Evolutionary conservation across 2,329 filamentous ascomycete species (phyloP), one percentile per base, ranked within the genome.

Genomic region (Trichothecium sympodiale): DNA sequence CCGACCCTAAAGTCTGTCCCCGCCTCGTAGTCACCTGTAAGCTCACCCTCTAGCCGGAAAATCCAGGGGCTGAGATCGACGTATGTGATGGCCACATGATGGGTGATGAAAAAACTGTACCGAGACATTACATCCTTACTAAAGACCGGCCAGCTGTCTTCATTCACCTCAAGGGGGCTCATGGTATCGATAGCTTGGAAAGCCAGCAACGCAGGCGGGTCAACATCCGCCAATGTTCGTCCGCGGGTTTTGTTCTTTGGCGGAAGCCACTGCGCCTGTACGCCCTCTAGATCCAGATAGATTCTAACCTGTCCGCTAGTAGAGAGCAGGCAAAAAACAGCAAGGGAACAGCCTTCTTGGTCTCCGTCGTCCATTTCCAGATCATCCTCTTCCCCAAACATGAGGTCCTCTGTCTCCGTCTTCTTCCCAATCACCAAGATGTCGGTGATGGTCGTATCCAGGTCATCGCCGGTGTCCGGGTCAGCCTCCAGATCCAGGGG

Each of bases 211-310:
- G 66, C 61, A 3, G 70, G 69, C 3, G 61, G 50, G 1, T 62
- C 57, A 2, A 52, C 44, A 10, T 57, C 52, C 2, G 57, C 56
- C 14, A 57, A 43, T 9, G 65, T 50, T 9, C 59, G 56, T n/a
- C 57, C 54, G 45, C 60, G 70, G 2, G 61, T 63, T 46, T 67
- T 76, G 46, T 59, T 63, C 38, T 66, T 71, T 6, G 72, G 71
- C 1, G 73, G 73, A 15, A 80, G 57, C 76, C 76, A 80, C 48
- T 78, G 71, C n/a, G 76, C 76, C 49, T 80, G 69, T 13, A 79
- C 65, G 2, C 74, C 74, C 8, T 77, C 68, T 3, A 76, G 46
- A 44, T 80, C 76, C 10, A 80, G 59, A 44, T 74, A 79, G 27
- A 80, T 60, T 30, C 73, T 67, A 38, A 79, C 59, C 47, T 73